These are phyloP conservation scores for Melastoma malabathricum DNA, from an alignment of 345 rosid genomes.

Conservation along the genomic window DNA sequence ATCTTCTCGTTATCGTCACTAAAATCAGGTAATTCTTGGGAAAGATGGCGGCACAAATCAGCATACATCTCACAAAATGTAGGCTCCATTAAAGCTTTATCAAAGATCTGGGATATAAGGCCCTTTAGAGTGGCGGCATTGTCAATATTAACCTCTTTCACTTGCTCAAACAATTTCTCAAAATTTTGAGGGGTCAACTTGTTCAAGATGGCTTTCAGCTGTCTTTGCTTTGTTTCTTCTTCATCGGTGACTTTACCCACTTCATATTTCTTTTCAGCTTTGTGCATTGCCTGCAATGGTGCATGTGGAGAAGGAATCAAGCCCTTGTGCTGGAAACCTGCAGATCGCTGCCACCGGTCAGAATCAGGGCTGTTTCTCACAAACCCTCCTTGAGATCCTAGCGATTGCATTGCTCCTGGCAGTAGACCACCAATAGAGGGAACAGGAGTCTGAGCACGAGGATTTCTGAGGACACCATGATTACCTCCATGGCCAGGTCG, in stretches of 20 bases:
- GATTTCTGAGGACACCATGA: constrained; percentile 58
- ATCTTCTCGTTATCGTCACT: constrained; percentile 57
- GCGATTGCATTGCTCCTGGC: constrained; percentile 60
- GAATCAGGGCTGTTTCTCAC: constrained; percentile 49
- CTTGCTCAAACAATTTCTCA: constrained; percentile 85
- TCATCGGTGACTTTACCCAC: constrained; percentile 68
- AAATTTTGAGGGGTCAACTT: constrained; percentile 96
- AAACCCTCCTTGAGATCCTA: constrained; percentile 51
- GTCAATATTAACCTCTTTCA: constrained; percentile 73
- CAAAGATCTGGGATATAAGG: constrained; percentile 87
- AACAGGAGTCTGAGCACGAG: constrained; percentile 41
- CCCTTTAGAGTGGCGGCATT: constrained; percentile 58
- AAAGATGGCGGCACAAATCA: constrained; percentile 57
- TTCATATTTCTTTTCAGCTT: constrained; percentile 84
- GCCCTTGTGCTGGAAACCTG: constrained; percentile 56
- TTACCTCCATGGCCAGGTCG: constrained; percentile 72
- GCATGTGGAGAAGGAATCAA: constrained; percentile 78
- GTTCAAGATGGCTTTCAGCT: constrained; percentile 76
- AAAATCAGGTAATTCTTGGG: constrained; percentile 63
- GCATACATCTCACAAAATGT: constrained; percentile 99
- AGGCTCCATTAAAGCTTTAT: constrained; percentile 96
- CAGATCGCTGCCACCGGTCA: constrained; percentile 79
- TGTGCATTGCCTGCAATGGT: constrained; percentile 79
- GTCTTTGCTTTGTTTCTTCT: constrained; percentile 81
- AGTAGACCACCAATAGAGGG: constrained; percentile 40